Conservation (phyloP, 2,329 filamentous ascomycete genomes). For the Parastagonospora nodorum region DNA sequence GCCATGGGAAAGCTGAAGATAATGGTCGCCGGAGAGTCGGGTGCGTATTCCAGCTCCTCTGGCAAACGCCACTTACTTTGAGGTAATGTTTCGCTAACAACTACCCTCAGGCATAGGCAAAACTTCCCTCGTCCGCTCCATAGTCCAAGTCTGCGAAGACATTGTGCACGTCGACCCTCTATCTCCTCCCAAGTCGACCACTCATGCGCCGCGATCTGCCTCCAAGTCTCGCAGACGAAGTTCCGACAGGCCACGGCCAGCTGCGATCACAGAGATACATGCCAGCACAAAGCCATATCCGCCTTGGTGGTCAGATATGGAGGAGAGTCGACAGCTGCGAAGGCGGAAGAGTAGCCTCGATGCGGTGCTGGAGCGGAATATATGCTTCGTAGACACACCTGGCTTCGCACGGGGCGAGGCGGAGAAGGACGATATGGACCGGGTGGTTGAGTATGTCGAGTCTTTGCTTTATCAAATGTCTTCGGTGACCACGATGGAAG, state of each 20-base stretch:
- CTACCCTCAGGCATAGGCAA: conserved; percentile 75
- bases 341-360: conserved; percentile 72
- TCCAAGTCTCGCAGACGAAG: conserved; percentile 34
- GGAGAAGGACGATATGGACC: conserved; percentile 25
- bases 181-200: conserved; percentile 32
- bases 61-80: not conserved
- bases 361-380: conserved; percentile 82
- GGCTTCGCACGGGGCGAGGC: conserved; percentile 59
- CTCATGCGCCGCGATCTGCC: conserved; percentile 28
- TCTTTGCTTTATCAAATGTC: conserved; percentile 67
- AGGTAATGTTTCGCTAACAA: conserved; percentile 13
- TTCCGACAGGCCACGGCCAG: conserved; percentile 23
- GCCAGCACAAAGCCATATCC: conserved; percentile 69
- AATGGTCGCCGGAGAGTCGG: conserved; percentile 79
- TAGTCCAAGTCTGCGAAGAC: conserved; percentile 84
- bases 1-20: conserved; percentile 85
- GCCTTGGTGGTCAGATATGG: conserved; percentile 83
- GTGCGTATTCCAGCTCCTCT: conserved; percentile 50
- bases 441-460: conserved; percentile 71
- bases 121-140: conserved; percentile 84
- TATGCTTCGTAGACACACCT: conserved; percentile 90
- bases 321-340: conserved; percentile 64
- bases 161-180: conserved; percentile 89
- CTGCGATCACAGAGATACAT: conserved; percentile 47
- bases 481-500: conserved; percentile 66